These are phyloP conservation scores for Heritiera littoralis DNA, from an alignment of 345 rosid species.

Conservation along the genomic window DNA sequence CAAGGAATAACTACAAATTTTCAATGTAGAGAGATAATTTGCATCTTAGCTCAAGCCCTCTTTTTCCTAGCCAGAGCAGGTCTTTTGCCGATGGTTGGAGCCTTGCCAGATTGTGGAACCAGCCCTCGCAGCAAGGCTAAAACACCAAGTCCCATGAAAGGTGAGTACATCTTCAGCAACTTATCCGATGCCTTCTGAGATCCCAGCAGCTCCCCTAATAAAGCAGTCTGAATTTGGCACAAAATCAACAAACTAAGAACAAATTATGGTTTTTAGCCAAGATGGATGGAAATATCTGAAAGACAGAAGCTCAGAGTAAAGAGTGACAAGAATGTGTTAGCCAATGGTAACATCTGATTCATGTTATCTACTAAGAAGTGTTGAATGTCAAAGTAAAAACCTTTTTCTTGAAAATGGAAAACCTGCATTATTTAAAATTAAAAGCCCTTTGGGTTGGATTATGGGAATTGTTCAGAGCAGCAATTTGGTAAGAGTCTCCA, in stretches of 20 bases:
- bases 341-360: not conserved
- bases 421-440: not conserved
- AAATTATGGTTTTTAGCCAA: not conserved
- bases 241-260: not conserved
- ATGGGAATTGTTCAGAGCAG: not conserved
- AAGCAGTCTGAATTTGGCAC: conserved; percentile 48
- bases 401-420: not conserved
- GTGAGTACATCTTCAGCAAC: conserved; percentile 51
- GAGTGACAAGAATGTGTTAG: not conserved
- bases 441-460: not conserved
- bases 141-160: conserved; percentile 58
- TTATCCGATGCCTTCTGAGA: conserved; percentile 63
- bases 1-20: too few species aligned
- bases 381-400: not conserved
- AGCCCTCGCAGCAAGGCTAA: conserved; percentile 69
- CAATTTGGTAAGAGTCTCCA: not conserved
- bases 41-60: conserved; percentile 32
- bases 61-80: conserved; percentile 56
- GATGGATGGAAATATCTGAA: not conserved
- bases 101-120: conserved; percentile 23
- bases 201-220: conserved; percentile 59
- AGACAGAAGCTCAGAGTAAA: too few species aligned
- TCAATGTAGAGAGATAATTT: too few species aligned
- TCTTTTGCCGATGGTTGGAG: conserved; percentile 41
- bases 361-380: not conserved